phyloP scores from a whole-genome alignment of 140 eudicot genomes.

The Stevia rebaudiana region DNA sequence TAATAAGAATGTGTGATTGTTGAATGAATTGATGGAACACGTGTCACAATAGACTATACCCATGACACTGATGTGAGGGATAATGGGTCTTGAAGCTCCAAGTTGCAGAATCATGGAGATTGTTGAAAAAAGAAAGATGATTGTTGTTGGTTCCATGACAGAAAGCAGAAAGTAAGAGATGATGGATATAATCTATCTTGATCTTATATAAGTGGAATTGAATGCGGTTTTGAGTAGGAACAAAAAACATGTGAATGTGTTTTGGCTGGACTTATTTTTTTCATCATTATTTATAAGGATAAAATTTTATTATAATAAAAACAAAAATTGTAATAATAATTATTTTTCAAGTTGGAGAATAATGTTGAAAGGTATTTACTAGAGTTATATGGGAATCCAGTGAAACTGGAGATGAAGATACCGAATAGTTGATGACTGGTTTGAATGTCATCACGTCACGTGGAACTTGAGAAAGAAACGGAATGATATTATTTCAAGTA shows the following conservation, averaged over 20 bases:
- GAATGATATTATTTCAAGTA: no score
- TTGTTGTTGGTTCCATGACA: constrained; percentile 31
- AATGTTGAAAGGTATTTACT: no score
- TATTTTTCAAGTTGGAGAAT: not conserved
- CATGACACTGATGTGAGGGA: constrained; percentile 77
- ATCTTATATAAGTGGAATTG: constrained; percentile 9
- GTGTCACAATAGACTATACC: constrained; percentile 83
- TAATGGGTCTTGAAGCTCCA: constrained; percentile 35
- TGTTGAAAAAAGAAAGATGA: constrained; percentile 14
- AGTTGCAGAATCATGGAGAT: constrained; percentile 32
- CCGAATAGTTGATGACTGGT: no score
- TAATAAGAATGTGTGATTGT: constrained; percentile 61
- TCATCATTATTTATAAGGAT: not conserved
- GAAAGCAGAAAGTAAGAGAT: not conserved
- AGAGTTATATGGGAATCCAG: no score
- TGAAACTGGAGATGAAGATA: no score
- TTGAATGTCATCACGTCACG: no score
- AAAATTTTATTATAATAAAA: no score
- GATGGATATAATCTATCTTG: constrained; percentile 5
- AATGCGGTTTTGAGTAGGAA: constrained; percentile 25
- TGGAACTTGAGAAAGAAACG: no score
- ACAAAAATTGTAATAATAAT: not conserved
- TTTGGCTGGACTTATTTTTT: constrained; percentile 40
- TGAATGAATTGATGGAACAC: constrained; percentile 45
- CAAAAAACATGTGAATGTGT: constrained; percentile 77